Conservation (phyloP, 306 rosid genomes). For the Gastrolobium villosum region DNA sequence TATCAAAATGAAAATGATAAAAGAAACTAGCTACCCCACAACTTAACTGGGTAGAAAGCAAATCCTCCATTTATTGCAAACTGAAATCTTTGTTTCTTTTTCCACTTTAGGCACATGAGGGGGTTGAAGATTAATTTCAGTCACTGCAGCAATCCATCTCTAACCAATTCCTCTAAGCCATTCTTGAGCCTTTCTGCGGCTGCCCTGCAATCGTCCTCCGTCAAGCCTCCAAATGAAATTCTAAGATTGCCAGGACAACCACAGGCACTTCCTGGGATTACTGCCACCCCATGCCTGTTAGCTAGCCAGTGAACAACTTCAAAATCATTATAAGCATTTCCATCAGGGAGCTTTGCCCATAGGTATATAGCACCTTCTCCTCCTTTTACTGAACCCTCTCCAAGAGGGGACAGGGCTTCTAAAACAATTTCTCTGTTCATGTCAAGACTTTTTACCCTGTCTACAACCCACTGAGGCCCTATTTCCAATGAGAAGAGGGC, state of each 20-base stretch:
- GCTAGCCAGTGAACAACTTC: slow-evolving; percentile 92
- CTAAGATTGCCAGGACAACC: slow-evolving; percentile 84
- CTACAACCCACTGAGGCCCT: slow-evolving; percentile 87
- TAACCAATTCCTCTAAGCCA: slow-evolving; percentile 82
- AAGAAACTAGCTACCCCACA: too few species aligned
- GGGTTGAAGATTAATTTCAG: not conserved
- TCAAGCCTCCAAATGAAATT: slow-evolving; percentile 89
- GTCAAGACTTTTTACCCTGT: slow-evolving; percentile 69
- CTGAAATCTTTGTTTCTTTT: too few species aligned
- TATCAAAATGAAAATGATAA: too few species aligned
- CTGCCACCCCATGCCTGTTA: slow-evolving; percentile 76
- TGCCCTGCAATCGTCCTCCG: slow-evolving; percentile 76
- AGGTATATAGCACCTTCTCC: slow-evolving; percentile 97
- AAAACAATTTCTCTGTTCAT: slow-evolving; percentile 71
- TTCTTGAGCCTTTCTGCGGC: slow-evolving; percentile 82
- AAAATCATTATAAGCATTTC: slow-evolving; percentile 57
- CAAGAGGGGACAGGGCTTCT: slow-evolving; percentile 82
- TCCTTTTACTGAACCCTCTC: slow-evolving; percentile 84
- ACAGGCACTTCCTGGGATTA: slow-evolving; percentile 87
- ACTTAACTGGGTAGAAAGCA: too few species aligned
- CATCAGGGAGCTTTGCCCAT: slow-evolving; percentile 93
- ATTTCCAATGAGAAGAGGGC: slow-evolving; percentile 83
- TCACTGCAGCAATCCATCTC: slow-evolving; percentile 69
- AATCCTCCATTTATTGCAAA: too few species aligned
- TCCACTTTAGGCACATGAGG: not conserved